Evolutionary conservation across 1,139 yeast genomes (phyloP), one percentile per base, ranked within the genome.

Genomic region (Kodamaea arcana): DNA sequence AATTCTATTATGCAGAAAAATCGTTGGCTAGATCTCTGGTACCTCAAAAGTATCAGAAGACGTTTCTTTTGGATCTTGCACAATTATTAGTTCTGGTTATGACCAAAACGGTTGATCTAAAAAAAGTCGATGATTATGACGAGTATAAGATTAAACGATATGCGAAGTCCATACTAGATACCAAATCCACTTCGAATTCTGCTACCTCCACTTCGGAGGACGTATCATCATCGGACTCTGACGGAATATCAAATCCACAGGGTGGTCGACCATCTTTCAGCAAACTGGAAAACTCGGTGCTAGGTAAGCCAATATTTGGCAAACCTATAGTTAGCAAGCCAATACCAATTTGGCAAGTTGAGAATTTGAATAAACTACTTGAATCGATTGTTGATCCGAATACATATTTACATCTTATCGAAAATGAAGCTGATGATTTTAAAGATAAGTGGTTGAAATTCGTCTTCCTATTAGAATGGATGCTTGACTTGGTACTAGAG

Each of bases 361-460:
- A 13, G 4, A 43, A 44, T 18, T 24, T 41, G 21, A 21, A 24
- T 3, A 33, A 33, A 14, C 22, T 42, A 5, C 22, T 41, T 12
- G 23, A 29, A 1, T 36, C 45, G 10, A 33, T 58, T 6, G 33
- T 33, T 5, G 46, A 47, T 21, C 15, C 23, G 7, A 46, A 48
- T 2, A 42, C 48, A 0, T 56, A 54, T 33, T 24, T 35, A 4
- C 44, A 40, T 12, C 27, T 58, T 2, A 34, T 50, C 6, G 60
- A 54, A 25, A 59, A 55, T 30, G 58, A 48, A 33, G 44, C 43
- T 32, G 41, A 42, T 3, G 47, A 48, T n/a, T 57, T 57, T 29
- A 35, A 40, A 8, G 52, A 49, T 31, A 30, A 36, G 3, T 59
- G 64, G 64, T 33, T 39, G 27, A 58, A 52, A 39, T 34, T 51